A percentile compares a stretch with the other conserved stretches of the same genome.
phyloP scores from a whole-genome alignment of 176 grass and related monocot species.

The Puya raimondii region DNA sequence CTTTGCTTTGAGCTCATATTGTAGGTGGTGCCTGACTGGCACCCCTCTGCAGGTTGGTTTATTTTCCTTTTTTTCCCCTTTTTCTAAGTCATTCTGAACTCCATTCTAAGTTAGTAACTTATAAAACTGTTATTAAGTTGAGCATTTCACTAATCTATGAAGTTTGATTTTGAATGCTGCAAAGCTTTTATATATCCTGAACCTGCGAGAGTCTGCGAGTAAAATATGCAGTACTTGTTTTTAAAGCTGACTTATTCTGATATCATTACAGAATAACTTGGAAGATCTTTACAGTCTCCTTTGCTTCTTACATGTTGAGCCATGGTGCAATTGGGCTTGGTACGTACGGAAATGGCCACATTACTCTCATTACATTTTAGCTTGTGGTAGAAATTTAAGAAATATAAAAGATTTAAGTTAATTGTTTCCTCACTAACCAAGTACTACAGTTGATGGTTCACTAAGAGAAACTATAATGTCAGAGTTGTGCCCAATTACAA shows the following conservation, averaged over 20 bases:
- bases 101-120: not conserved
- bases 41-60: slow-evolving; percentile 72
- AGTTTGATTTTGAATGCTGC: not conserved
- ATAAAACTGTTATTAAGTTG: too few relatives aligned
- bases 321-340: slow-evolving; percentile 74
- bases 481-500: not conserved
- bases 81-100: not conserved
- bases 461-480: not conserved
- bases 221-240: not conserved
- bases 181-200: not conserved
- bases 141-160: not conserved
- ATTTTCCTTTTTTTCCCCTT: not conserved
- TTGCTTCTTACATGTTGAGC: slow-evolving; percentile 79
- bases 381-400: not conserved
- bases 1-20: slow-evolving; percentile 52
- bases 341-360: slow-evolving; percentile 19
- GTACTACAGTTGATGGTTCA: not conserved
- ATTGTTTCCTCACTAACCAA: not conserved
- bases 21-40: slow-evolving; percentile 93
- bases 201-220: not conserved
- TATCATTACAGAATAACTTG: slow-evolving; percentile 61
- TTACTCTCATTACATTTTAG: not conserved
- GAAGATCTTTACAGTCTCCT: slow-evolving; percentile 92
- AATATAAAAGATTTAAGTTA: not conserved
- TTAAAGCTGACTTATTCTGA: not conserved